Conservation (phyloP, 2,329 filamentous ascomycete species). For the Metarhizium sp. region DNA sequence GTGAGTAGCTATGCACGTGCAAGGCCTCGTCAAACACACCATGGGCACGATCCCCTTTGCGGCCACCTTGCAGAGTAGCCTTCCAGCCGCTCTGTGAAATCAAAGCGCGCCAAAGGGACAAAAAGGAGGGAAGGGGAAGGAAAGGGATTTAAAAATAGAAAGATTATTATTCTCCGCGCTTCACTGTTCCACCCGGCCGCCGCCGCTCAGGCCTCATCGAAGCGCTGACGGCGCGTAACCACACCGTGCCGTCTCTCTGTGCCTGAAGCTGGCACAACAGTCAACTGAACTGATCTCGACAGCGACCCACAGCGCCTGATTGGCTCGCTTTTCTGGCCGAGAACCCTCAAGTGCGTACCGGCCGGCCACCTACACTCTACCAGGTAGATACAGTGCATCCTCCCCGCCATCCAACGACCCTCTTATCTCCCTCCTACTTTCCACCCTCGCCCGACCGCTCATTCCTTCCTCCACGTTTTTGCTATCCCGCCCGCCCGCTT, state of each 20-base stretch:
- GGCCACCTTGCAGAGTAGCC: not conserved
- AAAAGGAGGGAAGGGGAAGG: not conserved
- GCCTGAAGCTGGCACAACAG: not conserved
- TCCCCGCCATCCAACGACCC: not conserved
- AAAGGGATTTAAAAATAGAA: not conserved
- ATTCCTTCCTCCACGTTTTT: not conserved
- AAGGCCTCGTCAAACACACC: no score
- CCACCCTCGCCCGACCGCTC: no score
- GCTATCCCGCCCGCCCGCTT: not conserved
- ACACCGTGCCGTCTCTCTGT: not conserved
- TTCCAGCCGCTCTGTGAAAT: not conserved
- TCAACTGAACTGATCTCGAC: not conserved
- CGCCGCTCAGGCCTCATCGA: not conserved
- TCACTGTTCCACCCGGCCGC: not conserved
- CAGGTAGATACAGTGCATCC: not conserved
- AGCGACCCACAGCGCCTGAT: not conserved
- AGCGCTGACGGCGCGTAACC: no score
- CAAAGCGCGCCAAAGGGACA: no score
- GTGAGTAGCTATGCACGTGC: no score
- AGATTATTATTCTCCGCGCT: not conserved
- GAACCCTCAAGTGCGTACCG: not conserved
- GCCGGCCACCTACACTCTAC: not conserved
- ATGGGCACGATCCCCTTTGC: not conserved
- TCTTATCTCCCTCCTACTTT: not conserved
- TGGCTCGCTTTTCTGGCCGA: not conserved